Evolutionary conservation across 2,329 filamentous ascomycete species (phyloP).

Genomic region (Xylaria sp.): DNA sequence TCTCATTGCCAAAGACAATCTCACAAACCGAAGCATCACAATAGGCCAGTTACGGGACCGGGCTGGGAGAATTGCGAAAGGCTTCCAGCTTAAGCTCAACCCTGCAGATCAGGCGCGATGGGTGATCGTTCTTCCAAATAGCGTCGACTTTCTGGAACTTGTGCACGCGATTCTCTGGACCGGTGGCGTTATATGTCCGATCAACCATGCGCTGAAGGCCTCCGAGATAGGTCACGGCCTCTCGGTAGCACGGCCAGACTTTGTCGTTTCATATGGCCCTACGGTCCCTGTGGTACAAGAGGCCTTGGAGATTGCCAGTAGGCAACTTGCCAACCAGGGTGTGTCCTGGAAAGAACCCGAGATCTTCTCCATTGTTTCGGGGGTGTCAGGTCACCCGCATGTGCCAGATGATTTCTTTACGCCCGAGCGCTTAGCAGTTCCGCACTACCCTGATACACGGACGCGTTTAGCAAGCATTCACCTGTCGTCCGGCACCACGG

Average conservation of each 20-base stretch:
- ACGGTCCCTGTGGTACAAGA: slow-evolving; percentile 48
- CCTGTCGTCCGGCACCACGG: slow-evolving; percentile 47
- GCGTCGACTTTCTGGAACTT: slow-evolving; percentile 57
- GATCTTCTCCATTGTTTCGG: slow-evolving; percentile 52
- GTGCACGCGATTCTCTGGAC: slow-evolving; percentile 57
- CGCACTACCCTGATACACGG: slow-evolving; percentile 52
- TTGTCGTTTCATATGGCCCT: slow-evolving; percentile 54
- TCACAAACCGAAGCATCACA: slow-evolving; percentile 59
- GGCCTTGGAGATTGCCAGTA: slow-evolving; percentile 50
- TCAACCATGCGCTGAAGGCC: slow-evolving; percentile 55
- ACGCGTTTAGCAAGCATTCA: slow-evolving; percentile 55
- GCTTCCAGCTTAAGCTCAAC: slow-evolving; percentile 49
- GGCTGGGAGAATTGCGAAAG: slow-evolving; percentile 56
- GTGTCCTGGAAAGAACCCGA: slow-evolving; percentile 51
- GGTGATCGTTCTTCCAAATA: slow-evolving; percentile 59
- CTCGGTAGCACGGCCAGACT: slow-evolving; percentile 56
- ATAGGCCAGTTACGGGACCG: slow-evolving; percentile 56
- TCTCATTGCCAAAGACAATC: slow-evolving; percentile 56
- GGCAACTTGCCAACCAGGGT: slow-evolving; percentile 43
- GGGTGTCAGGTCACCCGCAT: slow-evolving; percentile 44
- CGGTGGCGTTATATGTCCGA: slow-evolving; percentile 54
- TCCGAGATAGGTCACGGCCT: slow-evolving; percentile 56
- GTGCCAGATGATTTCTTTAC: slow-evolving; percentile 52
- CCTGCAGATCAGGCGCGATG: slow-evolving; percentile 54
- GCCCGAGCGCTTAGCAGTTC: slow-evolving; percentile 49